A percentile compares a stretch with the other conserved stretches of the same genome.
phyloP scores from a whole-genome alignment of 164 flowering plant species.

The Platanus orientalis region DNA sequence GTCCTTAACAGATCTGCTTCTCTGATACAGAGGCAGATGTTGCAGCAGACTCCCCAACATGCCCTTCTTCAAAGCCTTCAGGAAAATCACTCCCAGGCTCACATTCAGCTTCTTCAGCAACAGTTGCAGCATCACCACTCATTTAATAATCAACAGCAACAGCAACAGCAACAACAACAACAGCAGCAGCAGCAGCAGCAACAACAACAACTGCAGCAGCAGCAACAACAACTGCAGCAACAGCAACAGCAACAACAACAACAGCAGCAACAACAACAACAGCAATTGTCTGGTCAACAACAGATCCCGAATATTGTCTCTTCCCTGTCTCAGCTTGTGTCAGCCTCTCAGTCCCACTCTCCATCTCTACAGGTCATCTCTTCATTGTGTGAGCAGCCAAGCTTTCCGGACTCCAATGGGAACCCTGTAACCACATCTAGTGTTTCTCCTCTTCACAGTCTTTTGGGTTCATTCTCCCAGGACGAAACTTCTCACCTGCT shows the following conservation, averaged over 20 bases:
- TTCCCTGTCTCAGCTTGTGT: constrained; percentile 31
- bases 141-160: constrained; percentile 9
- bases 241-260: no score
- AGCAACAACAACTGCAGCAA: no score
- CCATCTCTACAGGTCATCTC: constrained; percentile 37
- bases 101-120: constrained; percentile 34
- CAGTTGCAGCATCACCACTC: constrained; percentile 32
- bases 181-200: no score
- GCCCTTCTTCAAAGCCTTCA: constrained; percentile 45
- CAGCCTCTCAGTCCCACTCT: constrained; percentile 40
- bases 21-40: constrained; percentile 56
- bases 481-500: constrained; percentile 47
- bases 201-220: no score
- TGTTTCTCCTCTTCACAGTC: constrained; percentile 54
- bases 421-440: constrained; percentile 30
- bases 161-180: no score
- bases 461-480: constrained; percentile 49
- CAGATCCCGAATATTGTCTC: constrained; percentile 36
- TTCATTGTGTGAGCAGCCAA: constrained; percentile 44
- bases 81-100: constrained; percentile 38
- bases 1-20: constrained; percentile 36
- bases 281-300: constrained; percentile 40
- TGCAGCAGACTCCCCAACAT: constrained; percentile 60
- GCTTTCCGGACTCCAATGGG: constrained; percentile 39
- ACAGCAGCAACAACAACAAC: no score